Evolutionary conservation across 208 protist genomes (phyloP), one percentile per base, ranked within the genome.

Genomic region (Crithidia fasciculata): DNA sequence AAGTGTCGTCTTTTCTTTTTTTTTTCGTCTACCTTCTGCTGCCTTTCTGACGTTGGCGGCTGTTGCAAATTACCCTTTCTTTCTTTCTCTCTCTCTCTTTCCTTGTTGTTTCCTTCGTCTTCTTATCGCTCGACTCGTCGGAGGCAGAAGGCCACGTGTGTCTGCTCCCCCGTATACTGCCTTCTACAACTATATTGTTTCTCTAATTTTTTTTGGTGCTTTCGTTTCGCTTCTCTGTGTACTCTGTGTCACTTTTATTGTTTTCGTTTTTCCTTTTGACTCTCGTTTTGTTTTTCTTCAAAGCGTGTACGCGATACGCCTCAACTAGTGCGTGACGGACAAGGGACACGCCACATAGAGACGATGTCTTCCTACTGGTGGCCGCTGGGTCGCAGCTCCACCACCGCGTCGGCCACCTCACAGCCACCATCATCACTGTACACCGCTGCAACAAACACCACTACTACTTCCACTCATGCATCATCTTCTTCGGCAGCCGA

Each of bases 341-440:
- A 28, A 28, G 28, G 16, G 39, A 15, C 39, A 19, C 43, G 28
- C 39, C 43, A 5, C 12, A n/a, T 49, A 49, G 15, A 15, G 36
- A 18, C 19, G 10, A 80, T 80, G 74, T 64, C 74, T 16, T 74
- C 74, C 6, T 80, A 63, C 49, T 80, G 74, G 74, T 80, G 74
- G 74, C 62, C 74, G n/a, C 62, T 80, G 4, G 55, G 40, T 5
- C 53, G 40, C 45, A 7, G 43, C 13, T 3, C 43, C 8, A 13
- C 57, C 0, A n/a, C 64, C 9, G 37, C 65, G 13, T 7, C 64
- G 36, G 37, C 49, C 5, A 12, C 49, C 15, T 7, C 45, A 0
- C 44, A n/a, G 9, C 7, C 63, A 43, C 18, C 15, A 41, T 8
- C 63, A 3, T 15, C 60, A 18, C 19, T 28, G 15, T 7, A 5